Evolutionary conservation across 164 flowering plant genomes (phyloP).

Genomic region (Macadamia integrifolia): DNA sequence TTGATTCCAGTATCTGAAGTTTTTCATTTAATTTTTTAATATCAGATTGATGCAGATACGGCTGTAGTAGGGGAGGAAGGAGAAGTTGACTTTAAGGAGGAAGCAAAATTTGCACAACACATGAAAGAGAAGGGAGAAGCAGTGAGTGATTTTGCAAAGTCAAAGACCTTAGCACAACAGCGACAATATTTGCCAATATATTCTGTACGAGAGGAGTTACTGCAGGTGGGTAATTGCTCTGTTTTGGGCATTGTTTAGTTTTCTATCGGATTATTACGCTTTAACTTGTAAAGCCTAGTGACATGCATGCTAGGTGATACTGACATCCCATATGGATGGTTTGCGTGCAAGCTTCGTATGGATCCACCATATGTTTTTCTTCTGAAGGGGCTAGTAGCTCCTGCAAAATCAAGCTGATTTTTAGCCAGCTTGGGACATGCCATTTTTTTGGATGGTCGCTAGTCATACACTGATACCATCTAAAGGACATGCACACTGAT

Average conservation of each 20-base stretch:
- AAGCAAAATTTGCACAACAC: slow-evolving; percentile 91
- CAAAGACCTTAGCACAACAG: slow-evolving; percentile 76
- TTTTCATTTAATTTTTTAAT: slow-evolving; percentile 9
- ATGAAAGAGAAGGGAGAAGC: slow-evolving; percentile 82
- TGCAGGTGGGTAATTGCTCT: slow-evolving; percentile 53
- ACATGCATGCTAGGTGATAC: background rate
- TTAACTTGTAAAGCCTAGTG: background rate
- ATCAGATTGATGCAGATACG: slow-evolving; percentile 92
- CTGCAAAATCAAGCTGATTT: background rate
- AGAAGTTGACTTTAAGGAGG: slow-evolving; percentile 92
- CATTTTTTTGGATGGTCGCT: background rate
- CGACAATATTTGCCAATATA: slow-evolving; percentile 88
- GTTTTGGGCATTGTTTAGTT: background rate
- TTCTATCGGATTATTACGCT: background rate
- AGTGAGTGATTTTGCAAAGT: slow-evolving; percentile 94
- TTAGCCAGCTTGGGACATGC: background rate
- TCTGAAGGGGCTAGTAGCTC: background rate
- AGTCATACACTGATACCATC: no score
- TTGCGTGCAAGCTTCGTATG: background rate
- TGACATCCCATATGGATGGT: background rate
- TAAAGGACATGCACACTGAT: no score
- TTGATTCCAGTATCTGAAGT: background rate
- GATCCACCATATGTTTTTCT: background rate
- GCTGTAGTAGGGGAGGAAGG: slow-evolving; percentile 91
- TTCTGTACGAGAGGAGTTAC: slow-evolving; percentile 83